A percentile compares a stretch with the other conserved stretches of the same genome.
Conservation (phyloP, 345 rosid species). For the Hypericum androsaemum region DNA sequence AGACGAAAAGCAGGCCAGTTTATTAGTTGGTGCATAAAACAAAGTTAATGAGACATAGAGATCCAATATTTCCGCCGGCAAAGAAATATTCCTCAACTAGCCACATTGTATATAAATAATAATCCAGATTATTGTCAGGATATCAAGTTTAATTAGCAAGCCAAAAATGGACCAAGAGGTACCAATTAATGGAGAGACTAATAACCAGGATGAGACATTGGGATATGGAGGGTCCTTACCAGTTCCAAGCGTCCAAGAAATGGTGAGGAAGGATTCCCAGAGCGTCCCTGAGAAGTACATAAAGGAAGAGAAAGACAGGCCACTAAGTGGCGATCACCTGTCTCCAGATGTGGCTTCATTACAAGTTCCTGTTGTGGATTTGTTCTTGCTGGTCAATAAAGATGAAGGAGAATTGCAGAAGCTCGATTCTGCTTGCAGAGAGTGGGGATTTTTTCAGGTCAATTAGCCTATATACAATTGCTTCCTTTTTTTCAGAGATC, state of each 20-base stretch:
- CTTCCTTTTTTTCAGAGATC: too few species aligned
- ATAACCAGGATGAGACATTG: neutral
- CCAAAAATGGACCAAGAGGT: too few species aligned
- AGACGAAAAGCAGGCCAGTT: too few species aligned
- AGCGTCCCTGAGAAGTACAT: slow-evolving; percentile 16
- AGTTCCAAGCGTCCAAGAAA: slow-evolving; percentile 16
- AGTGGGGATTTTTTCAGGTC: slow-evolving; percentile 35
- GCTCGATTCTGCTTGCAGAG: slow-evolving; percentile 22
- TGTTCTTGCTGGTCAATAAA: slow-evolving; percentile 17
- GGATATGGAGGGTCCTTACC: slow-evolving; percentile 18
- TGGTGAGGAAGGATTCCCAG: slow-evolving; percentile 12
- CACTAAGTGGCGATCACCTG: neutral
- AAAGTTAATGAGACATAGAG: too few species aligned
- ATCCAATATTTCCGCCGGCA: too few species aligned
- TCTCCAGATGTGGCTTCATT: neutral
- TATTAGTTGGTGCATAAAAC: too few species aligned
- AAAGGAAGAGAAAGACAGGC: slow-evolving; percentile 11
- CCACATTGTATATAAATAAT: too few species aligned
- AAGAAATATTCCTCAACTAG: too few species aligned
- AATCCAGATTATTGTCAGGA: too few species aligned
- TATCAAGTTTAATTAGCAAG: too few species aligned
- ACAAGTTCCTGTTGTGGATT: slow-evolving; percentile 14
- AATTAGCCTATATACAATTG: neutral
- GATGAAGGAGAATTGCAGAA: slow-evolving; percentile 15
- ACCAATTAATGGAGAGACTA: too few species aligned